Evolutionary conservation across 306 rosid species (phyloP), one percentile per base, ranked within the genome.

Genomic region (Quillaja saponaria): DNA sequence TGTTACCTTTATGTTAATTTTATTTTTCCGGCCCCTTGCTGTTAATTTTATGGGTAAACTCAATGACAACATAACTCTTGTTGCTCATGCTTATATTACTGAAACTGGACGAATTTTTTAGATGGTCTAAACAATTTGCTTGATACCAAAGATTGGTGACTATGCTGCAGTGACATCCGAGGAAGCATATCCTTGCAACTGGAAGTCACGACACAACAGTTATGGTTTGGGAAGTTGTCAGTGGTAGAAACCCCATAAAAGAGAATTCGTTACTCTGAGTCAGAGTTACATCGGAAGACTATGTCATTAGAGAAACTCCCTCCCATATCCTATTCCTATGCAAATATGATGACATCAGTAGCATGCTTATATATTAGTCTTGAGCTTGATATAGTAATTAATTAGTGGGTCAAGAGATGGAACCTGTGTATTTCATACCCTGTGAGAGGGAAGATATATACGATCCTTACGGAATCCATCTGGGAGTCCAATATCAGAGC

Each of bases 381-480:
- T 46, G 98, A 92, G 81, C 98, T 92, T 76, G 98, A 92, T 72
- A 82, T 88, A 38, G 87, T 92, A 78, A 88, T 92, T 92, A 78
- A 88, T 92, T 73, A 88, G 98, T 79, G 98, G 98, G 50, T 92
- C 98, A 10, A 92, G 88, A 73, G 98, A 92, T 78, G 96, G 98
- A 72, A 92, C 98, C 58, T 88, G 95, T 62, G 81, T 86, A 76
- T 88, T 92, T 65, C 98, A 92, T 73, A 92, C 98, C 47, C 83
- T 92, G 33, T 85, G 86, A 49, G 85, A 81, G 82, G 98, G 98
- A 74, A 75, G 98, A 79, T 92, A 92, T 80, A 79, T 92, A 50
- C 82, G 98, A 81, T 92, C 98, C 61, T 48, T 92, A 50, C 69
- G 78, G 33, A 95, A 88, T 81, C 95, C 96, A 53, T 77, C 87